Evolutionary conservation across 768 basidiomycete genomes (phyloP), one percentile per base, ranked within the genome.

Genomic region (Amanita pallidorosea): DNA sequence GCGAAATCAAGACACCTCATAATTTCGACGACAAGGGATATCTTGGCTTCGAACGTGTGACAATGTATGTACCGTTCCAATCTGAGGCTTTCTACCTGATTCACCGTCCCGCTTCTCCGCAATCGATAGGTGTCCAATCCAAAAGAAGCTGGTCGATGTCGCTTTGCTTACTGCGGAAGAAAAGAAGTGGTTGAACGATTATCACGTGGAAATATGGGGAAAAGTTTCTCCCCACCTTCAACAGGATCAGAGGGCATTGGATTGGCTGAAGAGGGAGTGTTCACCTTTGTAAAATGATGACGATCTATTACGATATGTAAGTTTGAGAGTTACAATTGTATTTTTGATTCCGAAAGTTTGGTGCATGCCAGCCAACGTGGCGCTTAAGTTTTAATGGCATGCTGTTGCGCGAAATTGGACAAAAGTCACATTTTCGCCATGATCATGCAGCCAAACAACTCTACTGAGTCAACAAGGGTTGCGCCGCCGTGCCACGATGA

Each of bases 1-100:
- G 77, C 45, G 75, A 82, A 40, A 83, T 67, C 8, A 64, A 83
- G 48, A 91, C 90, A 1, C 77, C 72, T 7, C 77, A 81, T 49
- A 76, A 90, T 60, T 98, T 94, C 62, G 91, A 88, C 1, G 79
- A 80, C 17, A 85, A 85, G 56, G 88, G 85, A 1, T 98, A 81
- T 65, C 74, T 96, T 27, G 76, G 81, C 2, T 87, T 95, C 54
- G 95, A 97, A 65, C 72, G 76, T 50, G 73, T 98, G 51, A 97
- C 94, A 0, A 79, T 95, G 94, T 93, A 44, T 44, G 83, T 65
- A 7, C 34, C n/a, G 37, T 7, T 50, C 20, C 38, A 41, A 29
- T 31, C 18, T 15, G 2, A 7, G 9, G 17, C 17, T 23, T 25
- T 33, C 36, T 17, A 0, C 2, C 33, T 35, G 42, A 22, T 23